These are phyloP conservation scores for Aureobasidium namibiae DNA, from an alignment of 2,329 filamentous ascomycete species.

Conservation along the genomic window DNA sequence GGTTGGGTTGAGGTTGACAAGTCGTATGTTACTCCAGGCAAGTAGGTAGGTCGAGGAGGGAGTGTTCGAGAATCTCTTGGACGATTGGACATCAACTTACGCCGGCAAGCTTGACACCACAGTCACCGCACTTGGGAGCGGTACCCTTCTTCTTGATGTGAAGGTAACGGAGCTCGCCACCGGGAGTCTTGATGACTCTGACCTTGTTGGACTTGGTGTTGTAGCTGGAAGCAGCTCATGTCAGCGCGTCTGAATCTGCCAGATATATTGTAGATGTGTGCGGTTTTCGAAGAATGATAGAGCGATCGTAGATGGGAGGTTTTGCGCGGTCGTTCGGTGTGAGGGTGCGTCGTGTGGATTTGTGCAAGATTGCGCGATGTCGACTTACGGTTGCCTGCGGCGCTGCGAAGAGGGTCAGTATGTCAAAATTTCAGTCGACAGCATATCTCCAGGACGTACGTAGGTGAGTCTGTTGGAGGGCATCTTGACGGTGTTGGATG, in stretches of 20 bases:
- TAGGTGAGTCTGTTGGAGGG: constrained; percentile 48
- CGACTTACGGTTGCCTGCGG: constrained; percentile 44
- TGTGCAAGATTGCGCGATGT: constrained; percentile 1
- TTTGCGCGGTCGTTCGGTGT: background rate
- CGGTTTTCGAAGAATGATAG: background rate
- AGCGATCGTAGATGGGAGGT: background rate
- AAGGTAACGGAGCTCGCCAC: constrained; percentile 88
- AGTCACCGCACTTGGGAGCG: constrained; percentile 98
- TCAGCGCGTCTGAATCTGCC: constrained; percentile 14
- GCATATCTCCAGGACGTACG: constrained; percentile 31
- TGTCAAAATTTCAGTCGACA: constrained; percentile 21
- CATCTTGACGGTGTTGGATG: constrained; percentile 38
- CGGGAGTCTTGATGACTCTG: constrained; percentile 91
- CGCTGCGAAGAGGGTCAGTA: constrained; percentile 35
- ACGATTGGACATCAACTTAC: constrained; percentile 55
- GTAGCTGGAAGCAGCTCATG: constrained; percentile 54
- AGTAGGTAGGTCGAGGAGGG: background rate
- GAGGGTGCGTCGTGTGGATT: background rate
- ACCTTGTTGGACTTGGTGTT: constrained; percentile 98
- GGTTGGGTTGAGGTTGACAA: background rate
- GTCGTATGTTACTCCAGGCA: background rate
- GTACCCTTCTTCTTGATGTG: constrained; percentile 99
- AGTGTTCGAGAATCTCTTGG: constrained; percentile 9
- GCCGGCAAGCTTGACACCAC: constrained; percentile 92
- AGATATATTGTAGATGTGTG: background rate